Conservation (phyloP, 2,329 filamentous ascomycete genomes). For the Cephalotrichum gorgonifer region DNA sequence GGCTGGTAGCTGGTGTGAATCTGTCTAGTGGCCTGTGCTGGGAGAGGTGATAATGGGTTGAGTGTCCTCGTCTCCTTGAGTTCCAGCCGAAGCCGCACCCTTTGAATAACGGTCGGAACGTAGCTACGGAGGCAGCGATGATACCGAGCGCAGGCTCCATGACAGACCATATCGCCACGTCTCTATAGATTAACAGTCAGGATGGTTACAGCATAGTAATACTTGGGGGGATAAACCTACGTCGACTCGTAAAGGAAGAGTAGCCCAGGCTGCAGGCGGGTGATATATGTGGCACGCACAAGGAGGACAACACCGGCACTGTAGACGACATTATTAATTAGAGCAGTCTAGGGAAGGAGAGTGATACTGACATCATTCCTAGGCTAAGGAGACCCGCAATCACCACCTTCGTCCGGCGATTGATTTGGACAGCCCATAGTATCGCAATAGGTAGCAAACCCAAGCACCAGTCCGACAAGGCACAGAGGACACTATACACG, state of each 20-base stretch:
- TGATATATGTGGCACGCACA: constrained; percentile 23
- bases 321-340: constrained; percentile 1
- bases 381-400: constrained; percentile 37
- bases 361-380: constrained; percentile 32
- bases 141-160: constrained; percentile 22
- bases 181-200: constrained; percentile 11
- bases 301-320: constrained; percentile 28
- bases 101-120: constrained; percentile 20
- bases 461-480: constrained; percentile 35
- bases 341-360: background rate
- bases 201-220: background rate
- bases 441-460: constrained; percentile 39
- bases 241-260: constrained; percentile 21
- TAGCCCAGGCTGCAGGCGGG: constrained; percentile 13
- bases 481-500: constrained; percentile 33
- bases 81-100: constrained; percentile 13
- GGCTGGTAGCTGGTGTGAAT: background rate
- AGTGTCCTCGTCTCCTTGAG: constrained; percentile 5
- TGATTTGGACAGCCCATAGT: constrained; percentile 39
- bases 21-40: background rate
- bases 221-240: constrained; percentile 10
- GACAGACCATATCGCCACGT: constrained; percentile 20
- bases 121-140: constrained; percentile 20
- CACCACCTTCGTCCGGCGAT: constrained; percentile 30
- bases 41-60: constrained; percentile 6